These are phyloP conservation scores for Rhododendron ferrugineum DNA, from an alignment of 148 eudicot genomes.

Conservation along the genomic window DNA sequence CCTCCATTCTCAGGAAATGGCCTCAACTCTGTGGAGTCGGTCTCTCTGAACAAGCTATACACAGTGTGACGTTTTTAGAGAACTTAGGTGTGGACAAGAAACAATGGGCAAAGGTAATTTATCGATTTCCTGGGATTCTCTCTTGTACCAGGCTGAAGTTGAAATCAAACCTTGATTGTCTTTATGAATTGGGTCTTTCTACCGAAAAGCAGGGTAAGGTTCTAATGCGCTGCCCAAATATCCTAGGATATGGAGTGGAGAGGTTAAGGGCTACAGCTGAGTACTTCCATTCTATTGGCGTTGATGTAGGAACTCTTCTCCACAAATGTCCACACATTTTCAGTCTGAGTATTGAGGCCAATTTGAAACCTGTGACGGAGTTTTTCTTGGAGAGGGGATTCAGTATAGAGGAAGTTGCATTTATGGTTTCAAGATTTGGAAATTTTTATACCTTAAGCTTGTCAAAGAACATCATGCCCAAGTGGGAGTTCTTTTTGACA, in stretches of 20 bases:
- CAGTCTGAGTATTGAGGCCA: constrained; percentile 59
- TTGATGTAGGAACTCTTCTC: constrained; percentile 49
- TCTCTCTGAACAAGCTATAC: constrained; percentile 63
- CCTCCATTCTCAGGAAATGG: constrained; percentile 53
- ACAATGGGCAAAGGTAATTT: constrained; percentile 65
- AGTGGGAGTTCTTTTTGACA: constrained; percentile 74
- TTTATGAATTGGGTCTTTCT: constrained; percentile 73
- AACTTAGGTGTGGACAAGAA: constrained; percentile 63
- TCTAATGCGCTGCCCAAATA: constrained; percentile 66
- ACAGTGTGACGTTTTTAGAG: constrained; percentile 65
- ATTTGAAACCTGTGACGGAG: constrained; percentile 61
- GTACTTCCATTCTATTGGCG: constrained; percentile 39
- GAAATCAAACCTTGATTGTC: constrained; percentile 57
- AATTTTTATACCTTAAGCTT: constrained; percentile 69
- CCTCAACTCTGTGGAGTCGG: constrained; percentile 75
- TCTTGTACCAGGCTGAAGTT: constrained; percentile 64
- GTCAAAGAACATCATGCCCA: constrained; percentile 52
- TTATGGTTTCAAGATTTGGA: constrained; percentile 63
- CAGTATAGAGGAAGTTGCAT: constrained; percentile 38
- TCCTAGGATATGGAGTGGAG: constrained; percentile 68
- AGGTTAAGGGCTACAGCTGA: constrained; percentile 59
- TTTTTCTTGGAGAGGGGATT: constrained; percentile 66
- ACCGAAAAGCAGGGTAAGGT: constrained; percentile 54
- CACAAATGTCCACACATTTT: constrained; percentile 59
- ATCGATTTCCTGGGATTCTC: constrained; percentile 68